A percentile compares a stretch with the other conserved stretches of the same genome.
phyloP scores from a whole-genome alignment of 176 grass and related monocot species.

The Avena insularis region DNA sequence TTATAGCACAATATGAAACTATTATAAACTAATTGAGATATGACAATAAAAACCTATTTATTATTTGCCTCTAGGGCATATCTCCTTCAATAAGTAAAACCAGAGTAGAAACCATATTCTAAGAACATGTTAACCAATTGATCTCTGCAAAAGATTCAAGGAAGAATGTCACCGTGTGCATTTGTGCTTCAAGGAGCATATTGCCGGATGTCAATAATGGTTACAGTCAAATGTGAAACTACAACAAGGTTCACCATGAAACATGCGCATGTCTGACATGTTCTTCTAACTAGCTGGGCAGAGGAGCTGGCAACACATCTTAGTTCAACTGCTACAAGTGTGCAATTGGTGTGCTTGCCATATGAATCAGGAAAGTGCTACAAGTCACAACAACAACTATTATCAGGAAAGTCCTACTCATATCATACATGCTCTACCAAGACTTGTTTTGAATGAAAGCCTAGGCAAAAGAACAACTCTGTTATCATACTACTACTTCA shows the following conservation, averaged over 20 bases:
- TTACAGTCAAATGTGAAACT: not conserved
- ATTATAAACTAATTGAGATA: too few relatives aligned
- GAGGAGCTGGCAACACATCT: constrained; percentile 4
- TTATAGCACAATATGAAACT: too few relatives aligned
- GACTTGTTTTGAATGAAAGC: not conserved
- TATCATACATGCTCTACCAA: not conserved
- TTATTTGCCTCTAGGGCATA: too few relatives aligned
- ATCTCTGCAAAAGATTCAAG: not conserved
- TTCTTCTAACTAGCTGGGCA: not conserved
- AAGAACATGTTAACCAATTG: not conserved
- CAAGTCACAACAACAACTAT: too few relatives aligned
- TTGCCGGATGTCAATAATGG: not conserved
- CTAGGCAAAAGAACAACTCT: not conserved
- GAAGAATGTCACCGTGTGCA: not conserved
- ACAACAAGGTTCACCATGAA: not conserved
- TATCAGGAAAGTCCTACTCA: not conserved
- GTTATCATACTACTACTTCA: too few relatives aligned
- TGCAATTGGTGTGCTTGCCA: not conserved
- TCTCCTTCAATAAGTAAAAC: too few relatives aligned
- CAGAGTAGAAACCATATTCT: too few relatives aligned
- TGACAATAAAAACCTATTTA: too few relatives aligned
- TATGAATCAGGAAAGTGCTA: not conserved
- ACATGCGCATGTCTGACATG: not conserved
- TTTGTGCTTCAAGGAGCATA: not conserved
- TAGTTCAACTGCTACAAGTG: not conserved